These are phyloP conservation scores for Candida suzukii DNA, from an alignment of 805 yeast genomes.

Conservation along the genomic window DNA sequence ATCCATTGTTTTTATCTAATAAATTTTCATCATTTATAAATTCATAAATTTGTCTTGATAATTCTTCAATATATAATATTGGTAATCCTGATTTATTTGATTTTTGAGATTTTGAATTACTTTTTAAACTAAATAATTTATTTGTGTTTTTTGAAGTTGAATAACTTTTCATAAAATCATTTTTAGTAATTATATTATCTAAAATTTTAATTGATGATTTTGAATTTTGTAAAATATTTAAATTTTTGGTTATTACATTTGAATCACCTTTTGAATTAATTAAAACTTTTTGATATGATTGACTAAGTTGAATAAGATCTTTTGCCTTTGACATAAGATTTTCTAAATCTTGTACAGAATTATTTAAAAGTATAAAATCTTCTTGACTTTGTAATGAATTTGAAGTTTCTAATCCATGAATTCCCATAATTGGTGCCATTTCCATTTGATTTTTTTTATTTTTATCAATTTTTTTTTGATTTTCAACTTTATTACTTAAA, in stretches of 20 bases:
- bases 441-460: background rate
- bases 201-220: slow-evolving; percentile 20
- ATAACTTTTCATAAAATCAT: slow-evolving; percentile 18
- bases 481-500: background rate
- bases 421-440: slow-evolving; percentile 40
- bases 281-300: slow-evolving; percentile 29
- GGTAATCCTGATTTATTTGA: slow-evolving; percentile 11
- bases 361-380: slow-evolving; percentile 54
- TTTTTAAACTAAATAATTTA: slow-evolving; percentile 6
- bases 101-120: background rate
- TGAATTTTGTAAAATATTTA: slow-evolving; percentile 20
- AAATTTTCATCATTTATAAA: slow-evolving; percentile 42
- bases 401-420: slow-evolving; percentile 58
- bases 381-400: slow-evolving; percentile 48
- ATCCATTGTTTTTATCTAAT: slow-evolving; percentile 46
- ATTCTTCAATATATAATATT: slow-evolving; percentile 41
- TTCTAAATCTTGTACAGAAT: slow-evolving; percentile 71
- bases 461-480: background rate
- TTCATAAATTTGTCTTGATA: slow-evolving; percentile 75
- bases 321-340: slow-evolving; percentile 72
- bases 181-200: slow-evolving; percentile 19
- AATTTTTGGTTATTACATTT: slow-evolving; percentile 14
- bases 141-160: slow-evolving; percentile 13
- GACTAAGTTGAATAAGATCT: slow-evolving; percentile 56
- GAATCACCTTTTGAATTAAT: slow-evolving; percentile 3